phyloP scores from a whole-genome alignment of 2,329 filamentous ascomycete genomes.

The Colletotrichum gloeosporioides region DNA sequence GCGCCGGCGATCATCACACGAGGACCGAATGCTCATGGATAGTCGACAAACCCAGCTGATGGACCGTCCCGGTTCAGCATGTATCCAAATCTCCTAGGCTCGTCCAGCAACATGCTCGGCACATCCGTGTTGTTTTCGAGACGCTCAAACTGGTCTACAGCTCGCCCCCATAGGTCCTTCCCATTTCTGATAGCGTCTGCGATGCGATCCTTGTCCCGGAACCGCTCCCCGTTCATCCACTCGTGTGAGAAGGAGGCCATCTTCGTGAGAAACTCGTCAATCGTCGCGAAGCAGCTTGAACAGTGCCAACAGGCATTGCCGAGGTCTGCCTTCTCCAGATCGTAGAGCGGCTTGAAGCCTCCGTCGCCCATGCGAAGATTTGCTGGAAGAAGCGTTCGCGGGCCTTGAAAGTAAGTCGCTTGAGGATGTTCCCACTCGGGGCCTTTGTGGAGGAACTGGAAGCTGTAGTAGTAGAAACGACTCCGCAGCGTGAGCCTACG shows the following conservation, averaged over 20 bases:
- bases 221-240: conserved; percentile 55
- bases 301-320: conserved; percentile 65
- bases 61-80: conserved; percentile 50
- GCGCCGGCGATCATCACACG: not conserved
- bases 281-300: conserved; percentile 63
- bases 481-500: conserved; percentile 56
- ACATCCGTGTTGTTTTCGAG: conserved; percentile 58
- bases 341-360: conserved; percentile 12
- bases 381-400: conserved; percentile 54
- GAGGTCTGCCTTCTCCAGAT: conserved; percentile 35
- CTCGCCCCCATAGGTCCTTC: conserved; percentile 59
- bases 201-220: conserved; percentile 52
- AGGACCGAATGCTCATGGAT: conserved; percentile 30
- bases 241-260: conserved; percentile 50
- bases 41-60: conserved; percentile 54
- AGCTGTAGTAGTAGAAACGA: conserved; percentile 64
- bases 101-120: conserved; percentile 49
- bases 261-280: conserved; percentile 61
- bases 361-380: conserved; percentile 52
- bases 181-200: conserved; percentile 56
- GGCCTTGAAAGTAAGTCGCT: conserved; percentile 56
- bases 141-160: conserved; percentile 50
- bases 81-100: conserved; percentile 47
- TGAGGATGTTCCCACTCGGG: conserved; percentile 63
- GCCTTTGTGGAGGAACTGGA: conserved; percentile 53